Base-by-base conservation (phyloP, 441 rosid species). In the Pelargonium exstipulatum region DNA sequence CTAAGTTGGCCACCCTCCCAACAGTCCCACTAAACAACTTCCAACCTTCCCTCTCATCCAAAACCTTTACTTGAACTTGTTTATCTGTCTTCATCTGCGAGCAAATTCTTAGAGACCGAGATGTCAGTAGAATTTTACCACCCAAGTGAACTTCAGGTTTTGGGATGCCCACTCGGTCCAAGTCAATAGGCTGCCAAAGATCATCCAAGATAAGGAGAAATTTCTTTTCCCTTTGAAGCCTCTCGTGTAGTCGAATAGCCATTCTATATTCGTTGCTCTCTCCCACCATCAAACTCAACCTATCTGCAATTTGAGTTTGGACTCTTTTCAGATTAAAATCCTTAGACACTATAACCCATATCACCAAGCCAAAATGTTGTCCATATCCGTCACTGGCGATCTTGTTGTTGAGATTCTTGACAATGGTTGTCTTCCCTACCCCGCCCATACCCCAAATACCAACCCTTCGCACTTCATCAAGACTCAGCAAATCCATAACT, bases 111-210 rank as follows among this genome's bases (percentile, higher is more conserved):
- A 75, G 45, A 37, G 40, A 73, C 1, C 83, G 71, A 53, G 83
- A 77, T 53, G 83, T 79, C 71, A 75, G 18, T 0, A 77, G 16
- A 70, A 79, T 63, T 72, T 79, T 79, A 5, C 74, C 68, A 18
- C 64, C 57, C 18, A 4, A 45, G 40, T 69, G 77, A 32, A 26
- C 37, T 60, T 70, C 74, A 35, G 60, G 71, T 46, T 3, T 53
- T 32, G 29, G 29, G 85, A 82, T 64, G 22, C 86, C 84, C 51
- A 82, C 62, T 26, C 45, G 24, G 71, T 82, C 72, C 79, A 84
- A 69, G 67, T 80, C 78, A 61, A 80, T 71, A 61, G 68, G 48
- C 71, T 80, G 77, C 86, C 86, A 84, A 14, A 82, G 81, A 75
- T 79, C 88, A 76, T 82, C 85, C 4, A 55, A 20, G 9, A 55